Evolutionary conservation across 768 basidiomycete species (phyloP), one percentile per base, ranked within the genome.

Genomic region (Termitomyces sp.): DNA sequence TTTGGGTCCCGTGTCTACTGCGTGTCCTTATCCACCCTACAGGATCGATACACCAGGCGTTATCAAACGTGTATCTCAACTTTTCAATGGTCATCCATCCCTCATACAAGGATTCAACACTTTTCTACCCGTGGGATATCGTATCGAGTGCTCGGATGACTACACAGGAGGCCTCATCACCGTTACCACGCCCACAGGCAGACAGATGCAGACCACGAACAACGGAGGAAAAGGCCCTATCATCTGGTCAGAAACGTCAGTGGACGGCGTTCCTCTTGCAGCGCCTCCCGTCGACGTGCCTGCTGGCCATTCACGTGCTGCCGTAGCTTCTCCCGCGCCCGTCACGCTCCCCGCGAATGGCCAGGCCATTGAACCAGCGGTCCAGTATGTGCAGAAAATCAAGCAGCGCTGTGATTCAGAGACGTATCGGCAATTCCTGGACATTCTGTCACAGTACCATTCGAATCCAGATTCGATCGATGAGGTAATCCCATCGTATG

Each of bases 21-120:
- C 40, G 22, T 47, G 50, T 58, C 33, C 57, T 61, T 35, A 49
- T 43, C 44, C 47, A 3, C 62, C 32, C 60, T 30, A 16, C 35
- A 96, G 95, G 38, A 98, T 99, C 70, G 95, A 98, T 72, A 99
- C 96, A 0, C 96, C 96, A 0, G 94, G 94, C 38, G 96, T 99
- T 48, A 99, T 99, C 67, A 87, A 87, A 67, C 92, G 95, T 53
- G 96, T 98, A 30, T 96, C 95, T 1, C 83, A 87, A 50, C 85
- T 99, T 26, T 98, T 99, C 75, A 84, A 86, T 56, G 92, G 92
- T 2, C 93, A 97, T 66, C 92, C 92, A 0, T 69, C 77, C 6
- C 88, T 99, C 60, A 98, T 99, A 47, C 93, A 96, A 71, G 95
- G 95, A 10, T 99, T 99, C 81, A 98, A 98, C 74, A 97, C 94